Base-by-base conservation (phyloP, 2,329 filamentous ascomycete species). In the Neoscytalidium dimidiatum region DNA sequence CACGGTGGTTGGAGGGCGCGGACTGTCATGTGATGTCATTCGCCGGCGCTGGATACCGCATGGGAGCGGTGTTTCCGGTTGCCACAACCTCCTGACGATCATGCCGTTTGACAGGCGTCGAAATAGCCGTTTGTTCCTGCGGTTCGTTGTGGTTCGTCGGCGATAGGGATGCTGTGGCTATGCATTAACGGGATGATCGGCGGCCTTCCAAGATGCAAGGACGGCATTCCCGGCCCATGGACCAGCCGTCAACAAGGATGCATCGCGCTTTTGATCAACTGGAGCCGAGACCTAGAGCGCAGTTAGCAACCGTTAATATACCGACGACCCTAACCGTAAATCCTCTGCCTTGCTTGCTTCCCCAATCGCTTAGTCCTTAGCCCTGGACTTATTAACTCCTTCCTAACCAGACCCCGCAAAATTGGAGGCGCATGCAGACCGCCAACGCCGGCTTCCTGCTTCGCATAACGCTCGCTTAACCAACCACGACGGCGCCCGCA, bases 51-150 rank as follows among this genome's bases (percentile, higher is more conserved):
- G 56, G 6, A 60, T 46, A 33, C 38, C 56, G 19, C 23, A 60
- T 44, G 26, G 7, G 28, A 17, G 38, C 38, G n/a, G 17, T 6
- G 21, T 31, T 46, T 21, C 56, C 56, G 56, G 8, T 26, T 2
- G 29, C 60, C 60, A 62, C 60, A 26, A 33, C 44, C 44, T 62
- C 48, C 60, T 62, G 44, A 51, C 44, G 44, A 49, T 62, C 60
- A n/a, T 28, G 13, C 38, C 56, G 56, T 17, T 31, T 46, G 56
- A 41, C 33, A 13, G 33, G 26, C 56, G 56, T 60, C 46, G 41
- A 33, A 8, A 23, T 21, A 23, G 23, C 41, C 14, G 35, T 28
- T 38, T 19, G 52, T 31, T 46, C 41, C 26, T 46, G 53, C 17
- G 26, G 26, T 21, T 21, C 5, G 28, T 17, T 8, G 17, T 6